Base-by-base conservation (phyloP, 768 basidiomycete species). In the Phaeolepiota aurea region DNA sequence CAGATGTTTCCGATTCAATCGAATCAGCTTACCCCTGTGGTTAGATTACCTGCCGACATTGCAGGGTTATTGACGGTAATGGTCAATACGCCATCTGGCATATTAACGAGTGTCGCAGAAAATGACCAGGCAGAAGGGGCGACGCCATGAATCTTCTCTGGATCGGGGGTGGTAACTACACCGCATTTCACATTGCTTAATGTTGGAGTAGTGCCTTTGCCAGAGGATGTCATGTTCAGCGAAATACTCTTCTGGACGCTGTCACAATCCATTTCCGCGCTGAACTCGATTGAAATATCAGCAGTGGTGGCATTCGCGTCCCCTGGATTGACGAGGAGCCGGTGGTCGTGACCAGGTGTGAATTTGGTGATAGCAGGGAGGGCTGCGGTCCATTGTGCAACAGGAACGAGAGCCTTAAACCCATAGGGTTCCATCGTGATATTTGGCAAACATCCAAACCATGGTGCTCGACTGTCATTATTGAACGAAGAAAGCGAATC, bases 341-440 rank as follows among this genome's bases (percentile, higher is more conserved):
- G 83, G 32, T 78, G 70, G 51, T 96, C 92, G 57, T 96, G 92
- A 1, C 92, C 91, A 0, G 92, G 92, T 2, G 60, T 55, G 60
- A 94, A 94, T 40, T 74, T 76, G 13, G 87, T 88, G 42, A 96
- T 57, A 41, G 77, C 74, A 12, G 91, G 87, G 3, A 67, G 74
- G 39, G 85, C 79, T 4, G 76, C 49, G 4, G 77, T 63, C 88
- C 90, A 96, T 47, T 82, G 68, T 0, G 44, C 50, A 0, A 44
- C 30, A 0, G 86, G 87, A 5, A 96, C 88, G 14, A 91, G 68
- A 1, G 77, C 79, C 59, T 92, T 91, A 72, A 83, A 91, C 21
- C 83, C 77, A 52, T 75, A 91, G 0, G 81, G 73, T 21, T 79
- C 74, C 63, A 94, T 69, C 2, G 74, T 76, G 53, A 94, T 47